phyloP scores from a whole-genome alignment of 2,329 filamentous ascomycete species.

The Verticillium tricorpus region DNA sequence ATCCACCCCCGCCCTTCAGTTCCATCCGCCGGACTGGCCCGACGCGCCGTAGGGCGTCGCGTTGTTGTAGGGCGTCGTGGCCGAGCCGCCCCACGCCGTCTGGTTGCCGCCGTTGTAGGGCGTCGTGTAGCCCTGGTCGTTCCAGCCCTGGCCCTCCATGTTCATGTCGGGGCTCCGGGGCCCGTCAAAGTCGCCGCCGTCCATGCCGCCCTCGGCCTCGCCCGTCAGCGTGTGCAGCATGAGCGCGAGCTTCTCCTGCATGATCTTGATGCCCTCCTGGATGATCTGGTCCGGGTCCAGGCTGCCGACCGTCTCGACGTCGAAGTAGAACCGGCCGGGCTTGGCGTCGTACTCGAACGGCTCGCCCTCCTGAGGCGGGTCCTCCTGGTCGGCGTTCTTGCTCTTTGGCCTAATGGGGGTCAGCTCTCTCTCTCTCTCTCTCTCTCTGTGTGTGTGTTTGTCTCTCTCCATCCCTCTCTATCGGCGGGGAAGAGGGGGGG shows the following conservation, averaged over 20 bases:
- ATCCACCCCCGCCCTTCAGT: slow-evolving; percentile 21
- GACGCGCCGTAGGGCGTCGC: slow-evolving; percentile 44
- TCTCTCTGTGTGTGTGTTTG: too few species aligned
- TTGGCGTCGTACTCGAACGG: slow-evolving; percentile 87
- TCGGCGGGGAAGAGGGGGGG: too few species aligned
- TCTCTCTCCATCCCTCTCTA: too few species aligned
- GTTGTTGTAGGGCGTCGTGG: slow-evolving; percentile 39
- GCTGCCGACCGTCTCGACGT: slow-evolving; percentile 84
- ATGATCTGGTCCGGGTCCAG: slow-evolving; percentile 88
- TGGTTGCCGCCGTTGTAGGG: slow-evolving; percentile 58
- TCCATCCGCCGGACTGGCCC: slow-evolving; percentile 43
- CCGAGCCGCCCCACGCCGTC: slow-evolving; percentile 60
- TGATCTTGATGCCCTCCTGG: slow-evolving; percentile 77
- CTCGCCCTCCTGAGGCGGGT: slow-evolving; percentile 74
- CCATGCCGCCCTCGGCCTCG: slow-evolving; percentile 50
- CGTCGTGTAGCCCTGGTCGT: slow-evolving; percentile 63
- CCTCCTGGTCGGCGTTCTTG: slow-evolving; percentile 75
- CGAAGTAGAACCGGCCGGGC: slow-evolving; percentile 84
- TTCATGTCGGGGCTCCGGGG: slow-evolving; percentile 62
- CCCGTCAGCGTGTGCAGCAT: slow-evolving; percentile 63
- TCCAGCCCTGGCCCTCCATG: slow-evolving; percentile 45
- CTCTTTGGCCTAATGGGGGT: slow-evolving; percentile 63
- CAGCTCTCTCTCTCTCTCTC: too few species aligned
- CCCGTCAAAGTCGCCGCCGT: slow-evolving; percentile 57
- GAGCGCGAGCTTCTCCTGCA: slow-evolving; percentile 85